A percentile compares a stretch with the other conserved stretches of the same genome.
Evolutionary conservation across 305 asterid genomes (phyloP).

Genomic region (Fraxinus albicans): DNA sequence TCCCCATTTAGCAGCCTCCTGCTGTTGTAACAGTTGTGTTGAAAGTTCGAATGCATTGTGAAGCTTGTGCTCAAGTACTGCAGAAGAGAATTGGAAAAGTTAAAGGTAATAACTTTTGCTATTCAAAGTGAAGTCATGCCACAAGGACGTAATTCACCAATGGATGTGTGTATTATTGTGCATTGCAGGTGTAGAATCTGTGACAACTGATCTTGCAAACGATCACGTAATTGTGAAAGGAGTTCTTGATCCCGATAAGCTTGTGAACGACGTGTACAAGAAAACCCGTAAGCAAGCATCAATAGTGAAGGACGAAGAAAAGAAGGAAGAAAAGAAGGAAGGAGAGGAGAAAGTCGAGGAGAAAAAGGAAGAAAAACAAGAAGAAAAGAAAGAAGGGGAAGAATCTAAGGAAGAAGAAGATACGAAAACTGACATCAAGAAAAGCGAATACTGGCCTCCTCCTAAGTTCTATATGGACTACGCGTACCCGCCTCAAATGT

Average conservation of each 20-base stretch:
- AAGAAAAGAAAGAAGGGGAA: slow-evolving; percentile 28
- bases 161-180: background rate
- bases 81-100: slow-evolving; percentile 68
- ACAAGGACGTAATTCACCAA: background rate
- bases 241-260: slow-evolving; percentile 67
- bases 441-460: slow-evolving; percentile 62
- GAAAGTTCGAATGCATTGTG: slow-evolving; percentile 81
- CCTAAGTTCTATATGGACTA: slow-evolving; percentile 57
- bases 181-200: slow-evolving; percentile 77
- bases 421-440: slow-evolving; percentile 48
- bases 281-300: slow-evolving; percentile 70
- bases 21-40: slow-evolving; percentile 58
- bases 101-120: slow-evolving; percentile 38
- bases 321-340: slow-evolving; percentile 35
- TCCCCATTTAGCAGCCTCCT: slow-evolving; percentile 53
- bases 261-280: slow-evolving; percentile 68
- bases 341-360: slow-evolving; percentile 40
- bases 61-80: slow-evolving; percentile 80
- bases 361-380: slow-evolving; percentile 34
- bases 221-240: slow-evolving; percentile 68
- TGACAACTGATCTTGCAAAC: slow-evolving; percentile 54
- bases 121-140: background rate
- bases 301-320: slow-evolving; percentile 56
- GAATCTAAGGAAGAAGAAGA: slow-evolving; percentile 34
- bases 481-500: slow-evolving; percentile 64